These are phyloP conservation scores for Adansonia digitata DNA, from an alignment of 345 rosid genomes.

Conservation along the genomic window DNA sequence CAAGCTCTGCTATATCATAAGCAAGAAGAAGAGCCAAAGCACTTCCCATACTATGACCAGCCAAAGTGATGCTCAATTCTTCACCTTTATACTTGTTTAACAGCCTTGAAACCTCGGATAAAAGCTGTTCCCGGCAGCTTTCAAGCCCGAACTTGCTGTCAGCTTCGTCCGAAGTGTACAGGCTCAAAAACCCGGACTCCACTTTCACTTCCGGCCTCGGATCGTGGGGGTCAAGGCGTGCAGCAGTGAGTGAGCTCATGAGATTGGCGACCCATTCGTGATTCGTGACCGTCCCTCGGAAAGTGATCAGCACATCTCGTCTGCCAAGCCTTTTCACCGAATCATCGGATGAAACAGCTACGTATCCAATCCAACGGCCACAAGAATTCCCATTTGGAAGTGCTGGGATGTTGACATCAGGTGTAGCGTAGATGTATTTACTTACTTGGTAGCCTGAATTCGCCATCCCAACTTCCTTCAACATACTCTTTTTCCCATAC, in stretches of 20 bases:
- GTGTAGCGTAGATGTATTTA: too few species aligned
- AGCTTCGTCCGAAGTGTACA: constrained; percentile 68
- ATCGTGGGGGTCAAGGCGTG: constrained; percentile 59
- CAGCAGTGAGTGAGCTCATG: constrained; percentile 73
- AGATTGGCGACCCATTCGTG: constrained; percentile 74
- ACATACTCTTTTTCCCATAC: constrained; percentile 23
- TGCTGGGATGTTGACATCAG: constrained; percentile 57
- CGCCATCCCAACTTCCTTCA: constrained; percentile 46
- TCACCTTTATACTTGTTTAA: too few species aligned
- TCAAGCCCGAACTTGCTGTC: constrained; percentile 46
- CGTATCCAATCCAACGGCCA: constrained; percentile 77
- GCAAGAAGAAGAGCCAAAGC: constrained; percentile 35
- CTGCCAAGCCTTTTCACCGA: constrained; percentile 50
- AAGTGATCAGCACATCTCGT: constrained; percentile 62
- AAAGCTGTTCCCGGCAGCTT: constrained; percentile 75
- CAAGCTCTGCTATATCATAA: constrained; percentile 76
- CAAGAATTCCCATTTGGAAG: constrained; percentile 39
- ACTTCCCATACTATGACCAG: too few species aligned
- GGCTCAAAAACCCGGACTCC: constrained; percentile 73
- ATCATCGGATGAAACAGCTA: constrained; percentile 52
- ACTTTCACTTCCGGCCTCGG: constrained; percentile 26
- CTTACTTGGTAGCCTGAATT: constrained; percentile 61
- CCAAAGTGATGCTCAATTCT: too few species aligned
- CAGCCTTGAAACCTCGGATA: too few species aligned
- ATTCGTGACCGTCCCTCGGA: too few species aligned